Evolutionary conservation across 257 asterid genomes (phyloP).

Genomic region (Ocimum tenuiflorum): DNA sequence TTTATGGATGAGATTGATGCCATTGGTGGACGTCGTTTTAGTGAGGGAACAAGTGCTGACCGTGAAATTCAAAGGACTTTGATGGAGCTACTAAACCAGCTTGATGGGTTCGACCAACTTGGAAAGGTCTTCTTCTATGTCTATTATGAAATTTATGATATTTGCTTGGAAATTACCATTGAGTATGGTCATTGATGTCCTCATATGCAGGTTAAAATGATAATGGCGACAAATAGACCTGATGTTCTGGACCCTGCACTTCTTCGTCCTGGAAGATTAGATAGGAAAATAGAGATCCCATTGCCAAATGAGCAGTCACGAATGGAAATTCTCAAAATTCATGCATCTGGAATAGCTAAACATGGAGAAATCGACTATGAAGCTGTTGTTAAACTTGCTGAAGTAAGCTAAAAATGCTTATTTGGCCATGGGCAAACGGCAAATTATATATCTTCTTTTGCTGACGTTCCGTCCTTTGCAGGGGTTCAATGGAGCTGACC

Average conservation of each 20-base stretch:
- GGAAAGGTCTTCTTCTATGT: conserved; percentile 60
- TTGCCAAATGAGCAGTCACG: conserved; percentile 95
- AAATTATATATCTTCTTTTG: background rate
- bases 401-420: conserved; percentile 41
- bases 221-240: conserved; percentile 94
- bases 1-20: conserved; percentile 99
- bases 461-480: conserved; percentile 22
- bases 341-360: conserved; percentile 90
- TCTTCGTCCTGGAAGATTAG: conserved; percentile 93
- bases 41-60: conserved; percentile 98
- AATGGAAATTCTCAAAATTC: conserved; percentile 86
- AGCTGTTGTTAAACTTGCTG: conserved; percentile 91
- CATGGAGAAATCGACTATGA: conserved; percentile 98
- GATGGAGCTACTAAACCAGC: conserved; percentile 90
- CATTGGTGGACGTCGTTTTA: conserved; percentile 91
- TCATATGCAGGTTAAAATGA: conserved; percentile 75
- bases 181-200: background rate
- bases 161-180: background rate
- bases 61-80: conserved; percentile 97
- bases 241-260: conserved; percentile 97
- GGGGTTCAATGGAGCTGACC: conserved; percentile 97
- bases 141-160: background rate
- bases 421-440: background rate
- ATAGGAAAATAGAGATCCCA: conserved; percentile 91
- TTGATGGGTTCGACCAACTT: conserved; percentile 94